Percentiles rank a stretch among this genome's conserved stretches.
Evolutionary conservation across 163 green algal genomes (phyloP).

Genomic region (Prototheca stagnorum): DNA sequence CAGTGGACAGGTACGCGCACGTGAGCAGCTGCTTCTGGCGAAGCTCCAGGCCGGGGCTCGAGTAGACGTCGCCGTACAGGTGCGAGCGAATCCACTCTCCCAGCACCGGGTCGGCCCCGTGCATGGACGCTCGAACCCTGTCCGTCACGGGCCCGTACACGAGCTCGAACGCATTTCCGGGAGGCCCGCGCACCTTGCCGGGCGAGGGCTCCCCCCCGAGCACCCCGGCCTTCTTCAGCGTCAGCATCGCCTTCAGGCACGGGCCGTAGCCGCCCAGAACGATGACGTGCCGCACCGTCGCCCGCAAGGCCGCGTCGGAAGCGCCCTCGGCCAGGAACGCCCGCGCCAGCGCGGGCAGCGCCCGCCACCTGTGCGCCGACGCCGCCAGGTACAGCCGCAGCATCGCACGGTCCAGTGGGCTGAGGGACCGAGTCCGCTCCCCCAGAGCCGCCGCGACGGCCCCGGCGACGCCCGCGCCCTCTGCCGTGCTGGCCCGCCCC

Average conservation of each 20-base stretch:
- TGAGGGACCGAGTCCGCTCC: no score
- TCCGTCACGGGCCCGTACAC: slow-evolving; percentile 33
- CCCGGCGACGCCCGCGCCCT: no score
- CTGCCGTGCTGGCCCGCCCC: no score
- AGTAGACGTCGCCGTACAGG: slow-evolving; percentile 50
- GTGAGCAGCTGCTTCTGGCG: slow-evolving; percentile 41
- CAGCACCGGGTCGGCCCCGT: slow-evolving; percentile 31
- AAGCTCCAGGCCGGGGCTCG: slow-evolving; percentile 29
- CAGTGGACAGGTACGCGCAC: slow-evolving; percentile 26
- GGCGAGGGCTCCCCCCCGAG: background rate
- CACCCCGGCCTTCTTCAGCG: slow-evolving; percentile 28
- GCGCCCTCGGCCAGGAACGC: slow-evolving; percentile 15
- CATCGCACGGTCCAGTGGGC: background rate
- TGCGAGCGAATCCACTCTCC: slow-evolving; percentile 41
- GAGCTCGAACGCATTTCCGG: slow-evolving; percentile 44
- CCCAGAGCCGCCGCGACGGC: no score
- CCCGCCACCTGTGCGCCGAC: slow-evolving; percentile 12
- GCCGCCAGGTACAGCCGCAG: slow-evolving; percentile 1
- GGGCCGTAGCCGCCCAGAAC: slow-evolving; percentile 28
- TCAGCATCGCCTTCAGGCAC: slow-evolving; percentile 26
- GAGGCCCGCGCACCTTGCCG: slow-evolving; percentile 33
- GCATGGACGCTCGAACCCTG: slow-evolving; percentile 29
- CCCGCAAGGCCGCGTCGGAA: slow-evolving; percentile 19
- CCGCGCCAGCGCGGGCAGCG: slow-evolving; percentile 4
- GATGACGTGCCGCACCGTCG: background rate